Evolutionary conservation across 768 basidiomycete genomes (phyloP), one percentile per base, ranked within the genome.

Genomic region (Exsudoporus frostii): DNA sequence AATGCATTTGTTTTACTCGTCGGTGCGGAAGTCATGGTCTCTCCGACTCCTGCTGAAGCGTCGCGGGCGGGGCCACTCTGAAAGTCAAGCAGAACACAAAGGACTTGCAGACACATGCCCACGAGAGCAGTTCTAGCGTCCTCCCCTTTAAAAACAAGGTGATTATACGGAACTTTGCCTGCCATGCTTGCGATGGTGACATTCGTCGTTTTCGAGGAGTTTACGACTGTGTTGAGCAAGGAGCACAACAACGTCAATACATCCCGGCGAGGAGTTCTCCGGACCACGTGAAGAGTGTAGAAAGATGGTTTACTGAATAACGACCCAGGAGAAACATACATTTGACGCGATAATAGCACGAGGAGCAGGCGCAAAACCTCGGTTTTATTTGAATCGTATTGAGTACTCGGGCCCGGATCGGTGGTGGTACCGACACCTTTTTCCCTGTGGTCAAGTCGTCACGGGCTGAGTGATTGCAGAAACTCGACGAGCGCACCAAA

Each of bases 181-280:
- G 89, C 82, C 71, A 91, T 82, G 22, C 81, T 78, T 24, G 81
- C 84, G 47, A 91, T 81, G 19, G 78, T 78, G 42, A 75, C 80
- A 39, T 73, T 72, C 41, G 70, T 78, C 22, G 74, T 69, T 30
- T 74, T 76, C 33, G 83, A 70, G 0, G 86, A 82, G 68, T 87
- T 90, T 79, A 91, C 81, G 50, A 85, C 83, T 10, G 92, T 96
- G 66, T 99, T 99, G 54, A 99, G 75, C 41, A 97, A 74, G 5
- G 95, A 98, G 71, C 96, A 99, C 8, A 99, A 73, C 25, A 98
- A 74, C 4, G 95, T 94, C 50, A 99, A 78, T n/a, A 95, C 86
- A 61, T 94, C 82, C 39, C 88, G 82, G 50, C 92, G 80, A 54
- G 86, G 78, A 48, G 84, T 81, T 68, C 84, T 77, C 69, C 92